Percentiles rank a stretch among this genome's conserved stretches.
Conservation (phyloP, 805 yeast genomes). For the Candida dajiaensis region DNA sequence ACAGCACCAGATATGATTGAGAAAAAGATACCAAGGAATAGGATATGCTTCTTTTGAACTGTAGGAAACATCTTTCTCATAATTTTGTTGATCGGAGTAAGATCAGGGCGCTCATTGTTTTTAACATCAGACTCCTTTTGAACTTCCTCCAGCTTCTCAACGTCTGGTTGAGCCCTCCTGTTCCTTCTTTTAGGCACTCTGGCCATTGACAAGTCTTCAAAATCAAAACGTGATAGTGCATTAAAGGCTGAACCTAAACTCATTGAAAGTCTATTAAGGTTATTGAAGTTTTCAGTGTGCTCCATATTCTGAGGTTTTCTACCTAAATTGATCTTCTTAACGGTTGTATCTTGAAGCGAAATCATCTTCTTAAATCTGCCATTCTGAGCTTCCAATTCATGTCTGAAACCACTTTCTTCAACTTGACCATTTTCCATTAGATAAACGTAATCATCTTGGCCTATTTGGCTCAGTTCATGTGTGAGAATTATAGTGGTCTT, state of each 20-base stretch:
- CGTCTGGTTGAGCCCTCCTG: neutral
- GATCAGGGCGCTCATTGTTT: constrained; percentile 15
- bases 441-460: constrained; percentile 49
- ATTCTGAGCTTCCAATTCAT: constrained; percentile 22
- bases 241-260: constrained; percentile 17
- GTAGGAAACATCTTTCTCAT: constrained; percentile 25
- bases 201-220: constrained; percentile 6
- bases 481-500: constrained; percentile 79
- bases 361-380: constrained; percentile 16
- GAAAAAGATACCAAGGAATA: constrained; percentile 45
- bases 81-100: constrained; percentile 25
- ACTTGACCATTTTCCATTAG: constrained; percentile 57
- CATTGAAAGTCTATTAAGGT: constrained; percentile 10
- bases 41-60: constrained; percentile 20
- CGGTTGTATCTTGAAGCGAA: constrained; percentile 13
- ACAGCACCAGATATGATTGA: constrained; percentile 55
- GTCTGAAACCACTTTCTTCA: constrained; percentile 36
- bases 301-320: neutral
- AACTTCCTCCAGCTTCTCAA: constrained; percentile 1
- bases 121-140: constrained; percentile 5
- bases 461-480: constrained; percentile 64
- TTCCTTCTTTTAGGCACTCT: neutral
- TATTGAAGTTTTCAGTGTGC: neutral
- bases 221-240: constrained; percentile 14
- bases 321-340: neutral